These are phyloP conservation scores for Stachybotrys elegans DNA, from an alignment of 2,329 filamentous ascomycete species.

Conservation along the genomic window DNA sequence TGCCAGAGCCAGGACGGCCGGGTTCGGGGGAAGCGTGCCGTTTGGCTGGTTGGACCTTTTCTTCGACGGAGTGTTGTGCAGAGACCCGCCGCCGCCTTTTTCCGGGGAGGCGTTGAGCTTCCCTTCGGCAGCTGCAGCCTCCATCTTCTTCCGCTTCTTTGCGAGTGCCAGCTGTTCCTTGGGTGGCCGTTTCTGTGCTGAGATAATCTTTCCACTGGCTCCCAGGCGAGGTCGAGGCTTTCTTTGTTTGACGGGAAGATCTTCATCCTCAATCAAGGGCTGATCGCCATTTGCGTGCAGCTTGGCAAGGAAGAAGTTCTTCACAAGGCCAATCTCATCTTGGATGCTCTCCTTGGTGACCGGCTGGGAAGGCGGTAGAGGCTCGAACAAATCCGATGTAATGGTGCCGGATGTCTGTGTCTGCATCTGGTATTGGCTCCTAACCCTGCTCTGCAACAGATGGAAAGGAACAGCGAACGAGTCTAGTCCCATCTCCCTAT, in stretches of 20 bases:
- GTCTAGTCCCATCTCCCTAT: constrained; percentile 83
- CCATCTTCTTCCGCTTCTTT: constrained; percentile 82
- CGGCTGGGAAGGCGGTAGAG: constrained; percentile 66
- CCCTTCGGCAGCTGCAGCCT: constrained; percentile 51
- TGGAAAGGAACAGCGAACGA: constrained; percentile 90
- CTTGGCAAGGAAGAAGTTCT: constrained; percentile 87
- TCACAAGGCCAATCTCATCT: constrained; percentile 79
- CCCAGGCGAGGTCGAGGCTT: constrained; percentile 61
- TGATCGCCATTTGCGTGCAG: constrained; percentile 76
- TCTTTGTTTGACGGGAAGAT: constrained; percentile 88
- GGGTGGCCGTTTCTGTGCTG: constrained; percentile 75
- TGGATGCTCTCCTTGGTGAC: constrained; percentile 75
- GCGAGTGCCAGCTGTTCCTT: constrained; percentile 78
- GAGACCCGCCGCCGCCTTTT: constrained; percentile 25
- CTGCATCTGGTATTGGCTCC: constrained; percentile 78
- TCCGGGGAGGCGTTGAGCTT: constrained; percentile 30
- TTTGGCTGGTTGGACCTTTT: constrained; percentile 41
- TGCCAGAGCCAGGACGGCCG: constrained; percentile 32
- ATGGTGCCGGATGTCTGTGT: constrained; percentile 55
- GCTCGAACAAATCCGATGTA: constrained; percentile 57
- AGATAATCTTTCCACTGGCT: constrained; percentile 79
- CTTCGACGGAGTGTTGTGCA: constrained; percentile 42
- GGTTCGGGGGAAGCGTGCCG: constrained; percentile 32
- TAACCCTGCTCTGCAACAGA: constrained; percentile 85
- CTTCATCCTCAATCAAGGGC: constrained; percentile 87